These are phyloP conservation scores for Drechslerella dactyloides DNA, from an alignment of 2,329 filamentous ascomycete genomes.

Conservation along the genomic window DNA sequence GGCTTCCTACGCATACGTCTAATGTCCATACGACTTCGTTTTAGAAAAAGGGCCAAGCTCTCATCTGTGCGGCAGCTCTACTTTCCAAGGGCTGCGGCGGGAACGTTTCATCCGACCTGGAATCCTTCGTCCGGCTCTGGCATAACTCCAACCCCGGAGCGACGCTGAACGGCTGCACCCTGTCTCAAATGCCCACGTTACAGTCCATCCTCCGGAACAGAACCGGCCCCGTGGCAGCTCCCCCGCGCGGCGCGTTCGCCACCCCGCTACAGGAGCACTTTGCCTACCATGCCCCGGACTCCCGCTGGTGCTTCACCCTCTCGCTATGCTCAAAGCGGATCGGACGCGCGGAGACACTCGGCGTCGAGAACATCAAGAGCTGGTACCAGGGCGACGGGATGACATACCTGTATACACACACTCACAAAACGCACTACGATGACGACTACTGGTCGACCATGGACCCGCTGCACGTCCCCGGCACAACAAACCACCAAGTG, in stretches of 20 bases:
- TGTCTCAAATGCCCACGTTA: constrained; percentile 22
- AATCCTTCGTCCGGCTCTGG: constrained; percentile 27
- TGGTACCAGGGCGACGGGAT: constrained; percentile 51
- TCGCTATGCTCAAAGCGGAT: constrained; percentile 27
- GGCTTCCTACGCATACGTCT: not conserved
- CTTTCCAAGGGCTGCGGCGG: constrained; percentile 13
- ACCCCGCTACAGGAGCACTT: constrained; percentile 41
- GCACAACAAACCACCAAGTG: constrained; percentile 36
- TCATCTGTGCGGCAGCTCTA: constrained; percentile 20
- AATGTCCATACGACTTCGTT: not conserved
- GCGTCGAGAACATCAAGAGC: constrained; percentile 24
- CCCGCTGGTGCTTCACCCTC: constrained; percentile 32
- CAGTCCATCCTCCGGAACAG: constrained; percentile 14
- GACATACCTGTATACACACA: constrained; percentile 45
- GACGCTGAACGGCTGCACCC: not conserved
- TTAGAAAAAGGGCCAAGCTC: constrained; percentile 14
- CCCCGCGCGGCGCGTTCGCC: constrained; percentile 20
- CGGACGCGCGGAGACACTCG: constrained; percentile 23
- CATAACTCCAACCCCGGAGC: constrained; percentile 8
- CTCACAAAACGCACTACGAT: constrained; percentile 38
- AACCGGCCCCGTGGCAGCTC: not conserved
- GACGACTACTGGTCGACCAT: constrained; percentile 51
- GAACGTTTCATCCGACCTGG: not conserved
- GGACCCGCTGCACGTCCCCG: constrained; percentile 49
- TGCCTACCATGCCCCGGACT: constrained; percentile 27